phyloP scores from a whole-genome alignment of 2,329 filamentous ascomycete species.

The Aspergillus hortae region DNA sequence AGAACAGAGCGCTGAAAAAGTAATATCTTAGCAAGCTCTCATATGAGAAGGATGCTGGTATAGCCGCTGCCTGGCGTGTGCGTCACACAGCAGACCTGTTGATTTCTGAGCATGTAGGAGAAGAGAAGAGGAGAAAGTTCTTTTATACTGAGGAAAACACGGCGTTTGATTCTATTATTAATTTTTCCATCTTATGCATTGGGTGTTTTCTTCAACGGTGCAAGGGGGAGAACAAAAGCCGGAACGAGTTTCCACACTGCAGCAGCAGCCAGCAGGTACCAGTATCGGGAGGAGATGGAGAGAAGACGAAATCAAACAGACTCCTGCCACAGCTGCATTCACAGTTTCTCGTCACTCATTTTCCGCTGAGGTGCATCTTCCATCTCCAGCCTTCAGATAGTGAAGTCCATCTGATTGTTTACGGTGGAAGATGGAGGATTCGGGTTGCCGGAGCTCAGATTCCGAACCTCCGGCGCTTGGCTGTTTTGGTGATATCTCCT shows the following conservation, averaged over 20 bases:
- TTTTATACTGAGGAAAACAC: too few species aligned
- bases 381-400: too few species aligned
- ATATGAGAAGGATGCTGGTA: neutral
- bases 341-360: neutral
- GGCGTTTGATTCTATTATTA: too few species aligned
- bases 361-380: too few species aligned
- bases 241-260: neutral
- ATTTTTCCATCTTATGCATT: neutral
- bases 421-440: too few species aligned
- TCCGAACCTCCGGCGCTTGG: conserved; percentile 22
- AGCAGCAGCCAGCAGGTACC: conserved; percentile 10
- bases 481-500: conserved; percentile 14
- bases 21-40: too few species aligned
- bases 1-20: too few species aligned
- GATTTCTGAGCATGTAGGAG: neutral
- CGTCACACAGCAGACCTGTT: conserved; percentile 1
- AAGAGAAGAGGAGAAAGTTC: neutral
- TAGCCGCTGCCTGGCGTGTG: conserved; percentile 2
- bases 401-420: too few species aligned
- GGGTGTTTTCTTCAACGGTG: neutral
- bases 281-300: conserved; percentile 10
- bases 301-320: neutral
- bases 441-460: conserved; percentile 8
- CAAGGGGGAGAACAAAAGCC: neutral
- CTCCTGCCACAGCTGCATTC: neutral